A percentile compares a stretch with the other conserved stretches of the same genome.
Conservation (phyloP, 441 rosid genomes). For the Pelargonium fulgidum region DNA sequence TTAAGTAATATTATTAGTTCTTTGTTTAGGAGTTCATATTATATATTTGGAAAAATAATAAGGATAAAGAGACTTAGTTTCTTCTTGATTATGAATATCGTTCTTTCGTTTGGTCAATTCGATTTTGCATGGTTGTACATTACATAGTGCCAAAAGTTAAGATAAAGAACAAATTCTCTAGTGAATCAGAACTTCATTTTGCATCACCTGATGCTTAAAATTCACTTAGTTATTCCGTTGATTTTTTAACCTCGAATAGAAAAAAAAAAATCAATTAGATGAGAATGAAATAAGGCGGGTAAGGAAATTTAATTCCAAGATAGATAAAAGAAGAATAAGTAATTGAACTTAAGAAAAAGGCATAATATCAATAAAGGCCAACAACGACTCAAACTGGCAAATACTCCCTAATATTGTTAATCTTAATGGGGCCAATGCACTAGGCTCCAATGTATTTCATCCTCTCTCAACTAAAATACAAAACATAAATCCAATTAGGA, state of each 20-base stretch:
- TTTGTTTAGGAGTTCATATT: too few species aligned
- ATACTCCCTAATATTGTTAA: background rate
- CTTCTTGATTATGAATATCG: too few species aligned
- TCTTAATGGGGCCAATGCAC: too few species aligned
- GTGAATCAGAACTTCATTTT: background rate
- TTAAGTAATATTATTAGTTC: too few species aligned
- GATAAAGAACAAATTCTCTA: background rate
- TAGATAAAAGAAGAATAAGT: background rate
- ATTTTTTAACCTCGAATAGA: background rate
- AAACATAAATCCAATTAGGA: background rate
- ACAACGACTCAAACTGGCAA: background rate
- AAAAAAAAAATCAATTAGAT: too few species aligned
- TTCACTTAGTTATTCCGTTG: too few species aligned
- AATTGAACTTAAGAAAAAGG: background rate
- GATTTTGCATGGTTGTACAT: background rate
- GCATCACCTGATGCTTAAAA: background rate
- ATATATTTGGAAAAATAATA: too few species aligned
- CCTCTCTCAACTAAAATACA: background rate
- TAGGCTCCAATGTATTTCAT: background rate
- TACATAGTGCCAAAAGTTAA: background rate
- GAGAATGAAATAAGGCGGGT: background rate
- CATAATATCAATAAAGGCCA: background rate
- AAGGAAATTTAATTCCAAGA: background rate
- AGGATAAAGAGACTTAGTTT: too few species aligned
- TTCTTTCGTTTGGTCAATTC: too few species aligned